Conservation (phyloP, 2,329 filamentous ascomycete genomes). For the Pyricularia sp. region DNA sequence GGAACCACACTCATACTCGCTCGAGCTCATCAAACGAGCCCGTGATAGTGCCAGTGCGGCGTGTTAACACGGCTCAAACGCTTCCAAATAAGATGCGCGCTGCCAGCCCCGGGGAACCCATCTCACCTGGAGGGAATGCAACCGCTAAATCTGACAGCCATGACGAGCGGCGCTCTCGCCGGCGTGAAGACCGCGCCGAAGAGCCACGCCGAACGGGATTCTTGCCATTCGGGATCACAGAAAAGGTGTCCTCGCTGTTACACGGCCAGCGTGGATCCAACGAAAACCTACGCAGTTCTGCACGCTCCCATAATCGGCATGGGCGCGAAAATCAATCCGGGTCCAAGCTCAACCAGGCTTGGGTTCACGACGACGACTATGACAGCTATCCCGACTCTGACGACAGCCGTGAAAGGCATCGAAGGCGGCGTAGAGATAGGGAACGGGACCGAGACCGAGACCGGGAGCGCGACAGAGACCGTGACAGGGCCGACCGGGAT, state of each 20-base stretch:
- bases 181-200: constrained; percentile 15
- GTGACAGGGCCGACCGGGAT: constrained; percentile 16
- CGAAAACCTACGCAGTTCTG: constrained; percentile 9
- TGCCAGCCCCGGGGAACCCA: constrained; percentile 13
- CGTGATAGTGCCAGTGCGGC: constrained; percentile 21
- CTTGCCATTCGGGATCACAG: background rate
- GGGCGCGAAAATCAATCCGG: constrained; percentile 29
- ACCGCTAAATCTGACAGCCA: background rate
- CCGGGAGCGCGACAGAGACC: constrained; percentile 27
- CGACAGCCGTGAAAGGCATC: constrained; percentile 17
- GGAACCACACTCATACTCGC: constrained; percentile 10
- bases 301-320: constrained; percentile 17
- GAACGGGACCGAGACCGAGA: constrained; percentile 25
- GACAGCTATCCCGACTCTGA: constrained; percentile 2
- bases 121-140: constrained; percentile 14
- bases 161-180: constrained; percentile 3
- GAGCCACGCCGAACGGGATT: constrained; percentile 18
- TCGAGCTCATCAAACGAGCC: constrained; percentile 15
- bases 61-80: constrained; percentile 12
- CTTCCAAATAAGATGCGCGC: background rate
- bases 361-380: constrained; percentile 28
- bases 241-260: constrained; percentile 27
- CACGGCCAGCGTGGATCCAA: constrained; percentile 24
- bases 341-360: constrained; percentile 29
- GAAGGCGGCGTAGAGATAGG: constrained; percentile 11